These are phyloP conservation scores for Ganoderma sinense DNA, from an alignment of 1,284 basidiomycete species.

Conservation along the genomic window DNA sequence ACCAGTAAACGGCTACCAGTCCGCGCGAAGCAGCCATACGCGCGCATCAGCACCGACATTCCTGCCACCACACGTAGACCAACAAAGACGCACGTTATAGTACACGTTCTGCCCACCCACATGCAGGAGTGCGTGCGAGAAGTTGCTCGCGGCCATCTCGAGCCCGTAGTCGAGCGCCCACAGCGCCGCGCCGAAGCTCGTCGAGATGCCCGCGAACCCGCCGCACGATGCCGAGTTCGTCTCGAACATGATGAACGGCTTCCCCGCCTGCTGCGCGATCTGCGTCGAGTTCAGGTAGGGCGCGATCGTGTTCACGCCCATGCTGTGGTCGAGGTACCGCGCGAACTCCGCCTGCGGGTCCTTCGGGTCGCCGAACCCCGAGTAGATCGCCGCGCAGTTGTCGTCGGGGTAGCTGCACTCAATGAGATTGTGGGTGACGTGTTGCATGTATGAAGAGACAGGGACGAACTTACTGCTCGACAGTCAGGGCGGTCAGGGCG, in stretches of 20 bases:
- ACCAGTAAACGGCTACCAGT: slow-evolving; percentile 52
- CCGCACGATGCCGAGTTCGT: slow-evolving; percentile 66
- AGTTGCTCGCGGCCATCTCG: slow-evolving; percentile 68
- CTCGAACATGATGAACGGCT: slow-evolving; percentile 62
- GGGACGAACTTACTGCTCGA: slow-evolving; percentile 55
- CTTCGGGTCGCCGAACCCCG: slow-evolving; percentile 28
- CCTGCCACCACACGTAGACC: not conserved
- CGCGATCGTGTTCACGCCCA: slow-evolving; percentile 50
- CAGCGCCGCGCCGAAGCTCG: slow-evolving; percentile 72
- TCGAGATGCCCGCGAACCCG: slow-evolving; percentile 61
- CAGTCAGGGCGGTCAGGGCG: slow-evolving; percentile 56
- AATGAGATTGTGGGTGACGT: not conserved
- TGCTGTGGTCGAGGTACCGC: slow-evolving; percentile 63
- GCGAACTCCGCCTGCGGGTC: slow-evolving; percentile 62
- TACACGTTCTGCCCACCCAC: slow-evolving; percentile 71
- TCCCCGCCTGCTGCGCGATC: slow-evolving; percentile 49
- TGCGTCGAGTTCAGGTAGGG: slow-evolving; percentile 57
- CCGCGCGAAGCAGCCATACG: not conserved
- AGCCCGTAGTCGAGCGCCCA: slow-evolving; percentile 76
- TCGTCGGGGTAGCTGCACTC: slow-evolving; percentile 56
- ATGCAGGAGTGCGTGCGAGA: slow-evolving; percentile 64
- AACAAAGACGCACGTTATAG: slow-evolving; percentile 60
- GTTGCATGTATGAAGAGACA: too few species aligned
- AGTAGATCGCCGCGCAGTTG: slow-evolving; percentile 66
- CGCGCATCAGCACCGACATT: not conserved